Percentiles rank a stretch among this genome's conserved stretches.
These are phyloP conservation scores for Porphyra umbilicalis DNA, from an alignment of 31 red algal species.

Conservation along the genomic window DNA sequence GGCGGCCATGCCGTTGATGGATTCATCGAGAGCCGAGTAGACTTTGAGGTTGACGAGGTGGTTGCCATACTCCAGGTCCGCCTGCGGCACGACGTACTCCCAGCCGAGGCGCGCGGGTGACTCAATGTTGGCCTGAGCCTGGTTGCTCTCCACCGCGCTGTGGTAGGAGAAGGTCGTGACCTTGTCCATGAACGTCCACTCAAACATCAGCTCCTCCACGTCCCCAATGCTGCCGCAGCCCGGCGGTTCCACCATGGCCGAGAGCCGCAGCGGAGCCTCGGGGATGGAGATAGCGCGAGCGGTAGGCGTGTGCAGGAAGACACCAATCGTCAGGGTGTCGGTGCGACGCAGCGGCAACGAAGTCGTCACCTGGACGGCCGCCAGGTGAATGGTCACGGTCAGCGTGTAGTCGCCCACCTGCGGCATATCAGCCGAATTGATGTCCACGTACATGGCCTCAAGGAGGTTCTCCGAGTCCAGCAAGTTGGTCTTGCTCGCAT, in stretches of 20 bases:
- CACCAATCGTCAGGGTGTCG: slow-evolving; percentile 42
- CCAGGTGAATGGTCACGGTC: not conserved
- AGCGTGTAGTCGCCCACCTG: not conserved
- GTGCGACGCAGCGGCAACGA: slow-evolving; percentile 2
- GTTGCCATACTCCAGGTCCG: slow-evolving; percentile 21
- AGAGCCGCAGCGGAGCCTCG: slow-evolving; percentile 42
- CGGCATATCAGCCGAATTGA: not conserved
- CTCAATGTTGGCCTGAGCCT: slow-evolving; percentile 17
- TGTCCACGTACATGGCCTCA: not conserved
- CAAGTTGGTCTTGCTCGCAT: not conserved
- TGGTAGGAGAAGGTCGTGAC: slow-evolving; percentile 22
- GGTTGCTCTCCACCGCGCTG: slow-evolving; percentile 29
- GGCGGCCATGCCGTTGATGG: slow-evolving; percentile 26
- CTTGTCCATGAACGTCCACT: slow-evolving; percentile 23
- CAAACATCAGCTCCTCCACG: slow-evolving; percentile 33
- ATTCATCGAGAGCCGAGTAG: slow-evolving; percentile 20
- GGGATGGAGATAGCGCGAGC: slow-evolving; percentile 32
- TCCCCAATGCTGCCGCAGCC: slow-evolving; percentile 30
- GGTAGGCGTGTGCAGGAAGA: slow-evolving; percentile 34
- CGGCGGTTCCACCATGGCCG: slow-evolving; percentile 36
- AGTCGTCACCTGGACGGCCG: not conserved
- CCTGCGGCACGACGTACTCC: slow-evolving; percentile 53
- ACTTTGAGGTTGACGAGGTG: slow-evolving; percentile 45
- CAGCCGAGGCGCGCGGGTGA: slow-evolving; percentile 53
- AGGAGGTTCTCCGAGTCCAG: not conserved